Percentiles rank a stretch among this genome's conserved stretches.
phyloP scores from a whole-genome alignment of 2,329 filamentous ascomycete species.

The Dactylellina cionopaga region DNA sequence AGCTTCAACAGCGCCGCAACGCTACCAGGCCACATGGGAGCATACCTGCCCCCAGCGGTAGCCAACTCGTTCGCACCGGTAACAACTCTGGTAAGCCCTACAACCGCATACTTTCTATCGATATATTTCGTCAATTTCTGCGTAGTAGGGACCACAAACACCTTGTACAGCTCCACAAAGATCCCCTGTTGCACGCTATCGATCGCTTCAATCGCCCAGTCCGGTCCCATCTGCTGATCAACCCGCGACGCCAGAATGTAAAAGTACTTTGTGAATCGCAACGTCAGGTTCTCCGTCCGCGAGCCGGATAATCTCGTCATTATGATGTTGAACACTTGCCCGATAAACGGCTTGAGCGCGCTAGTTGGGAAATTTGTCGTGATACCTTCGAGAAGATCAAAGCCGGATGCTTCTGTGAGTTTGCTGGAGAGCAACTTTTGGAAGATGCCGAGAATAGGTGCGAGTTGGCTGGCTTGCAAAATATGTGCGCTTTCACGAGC shows the following conservation, averaged over 20 bases:
- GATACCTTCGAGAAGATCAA: conserved; percentile 87
- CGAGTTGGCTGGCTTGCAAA: conserved; percentile 78
- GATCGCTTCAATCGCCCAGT: conserved; percentile 88
- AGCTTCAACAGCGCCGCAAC: conserved; percentile 89
- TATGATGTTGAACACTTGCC: conserved; percentile 80
- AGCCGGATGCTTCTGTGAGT: conserved; percentile 83
- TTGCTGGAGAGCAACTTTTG: conserved; percentile 85
- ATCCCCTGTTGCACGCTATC: conserved; percentile 80
- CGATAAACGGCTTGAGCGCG: conserved; percentile 78
- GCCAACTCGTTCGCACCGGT: conserved; percentile 82
- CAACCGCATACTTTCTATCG: conserved; percentile 91
- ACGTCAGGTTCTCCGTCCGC: conserved; percentile 83
- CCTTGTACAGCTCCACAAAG: conserved; percentile 85
- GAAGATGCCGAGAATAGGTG: conserved; percentile 92
- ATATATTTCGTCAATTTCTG: conserved; percentile 86
- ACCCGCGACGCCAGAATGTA: conserved; percentile 85
- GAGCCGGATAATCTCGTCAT: conserved; percentile 76
- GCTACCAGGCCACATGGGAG: conserved; percentile 90
- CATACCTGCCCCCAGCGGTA: conserved; percentile 73
- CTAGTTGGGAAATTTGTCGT: conserved; percentile 76
- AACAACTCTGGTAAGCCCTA: conserved; percentile 91
- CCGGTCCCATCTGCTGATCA: conserved; percentile 84
- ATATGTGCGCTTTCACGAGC: conserved; percentile 79
- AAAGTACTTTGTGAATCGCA: conserved; percentile 92
- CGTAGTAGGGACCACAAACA: conserved; percentile 86